phyloP scores from a whole-genome alignment of 345 rosid species.

The Sisymbrium irio region DNA sequence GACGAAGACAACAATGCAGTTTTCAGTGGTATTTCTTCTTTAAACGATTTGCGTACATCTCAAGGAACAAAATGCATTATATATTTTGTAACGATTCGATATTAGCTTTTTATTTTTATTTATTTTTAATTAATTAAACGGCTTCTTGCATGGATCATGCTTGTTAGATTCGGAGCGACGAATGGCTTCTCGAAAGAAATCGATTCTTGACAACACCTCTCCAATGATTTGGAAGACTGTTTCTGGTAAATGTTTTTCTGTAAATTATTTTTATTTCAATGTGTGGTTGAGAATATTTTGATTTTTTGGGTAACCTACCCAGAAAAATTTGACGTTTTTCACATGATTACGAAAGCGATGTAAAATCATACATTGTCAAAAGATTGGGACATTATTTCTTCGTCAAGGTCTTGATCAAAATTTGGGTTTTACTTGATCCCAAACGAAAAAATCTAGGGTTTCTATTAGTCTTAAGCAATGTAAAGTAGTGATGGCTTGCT shows the following conservation, averaged over 20 bases:
- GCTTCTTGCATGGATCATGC: constrained; percentile 11
- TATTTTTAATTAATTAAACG: background rate
- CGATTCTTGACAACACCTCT: constrained; percentile 46
- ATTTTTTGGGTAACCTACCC: constrained; percentile 63
- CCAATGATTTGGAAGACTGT: constrained; percentile 53
- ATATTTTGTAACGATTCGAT: background rate
- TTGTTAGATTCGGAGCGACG: constrained; percentile 49
- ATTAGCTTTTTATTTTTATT: background rate
- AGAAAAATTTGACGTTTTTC: constrained; percentile 7
- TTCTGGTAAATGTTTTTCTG: constrained; percentile 54
- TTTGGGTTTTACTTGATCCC: constrained; percentile 20
- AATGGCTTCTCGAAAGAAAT: constrained; percentile 37
- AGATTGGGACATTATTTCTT: background rate
- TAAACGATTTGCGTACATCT: background rate
- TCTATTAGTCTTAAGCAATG: background rate
- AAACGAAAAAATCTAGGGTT: constrained; percentile 10
- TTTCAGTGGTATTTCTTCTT: constrained; percentile 34
- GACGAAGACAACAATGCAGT: constrained; percentile 1
- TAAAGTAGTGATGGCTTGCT: background rate
- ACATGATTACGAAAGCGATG: constrained; percentile 19
- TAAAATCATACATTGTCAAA: constrained; percentile 5
- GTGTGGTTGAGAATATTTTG: constrained; percentile 17
- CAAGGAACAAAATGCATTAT: constrained; percentile 13
- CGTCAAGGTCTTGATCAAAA: constrained; percentile 15
- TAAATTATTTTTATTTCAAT: background rate